These are phyloP conservation scores for Starmerella vitae DNA, from an alignment of 805 yeast genomes.

Conservation along the genomic window DNA sequence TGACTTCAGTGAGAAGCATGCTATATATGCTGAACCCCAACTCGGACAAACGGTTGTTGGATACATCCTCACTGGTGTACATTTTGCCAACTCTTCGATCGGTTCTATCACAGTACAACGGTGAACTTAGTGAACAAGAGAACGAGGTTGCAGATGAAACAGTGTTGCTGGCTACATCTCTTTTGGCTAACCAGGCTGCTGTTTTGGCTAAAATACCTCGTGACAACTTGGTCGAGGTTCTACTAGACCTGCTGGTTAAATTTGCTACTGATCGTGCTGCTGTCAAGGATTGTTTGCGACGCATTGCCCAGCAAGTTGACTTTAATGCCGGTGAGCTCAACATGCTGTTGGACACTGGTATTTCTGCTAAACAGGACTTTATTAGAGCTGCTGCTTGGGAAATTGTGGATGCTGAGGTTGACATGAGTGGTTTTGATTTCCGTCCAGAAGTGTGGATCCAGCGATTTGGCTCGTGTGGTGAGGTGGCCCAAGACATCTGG, in stretches of 20 bases:
- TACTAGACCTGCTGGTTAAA: constrained; percentile 48
- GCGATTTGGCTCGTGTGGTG: constrained; percentile 52
- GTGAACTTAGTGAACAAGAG: constrained; percentile 5
- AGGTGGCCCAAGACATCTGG: constrained; percentile 73
- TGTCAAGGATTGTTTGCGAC: constrained; percentile 69
- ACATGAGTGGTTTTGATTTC: constrained; percentile 33
- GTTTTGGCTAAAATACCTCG: constrained; percentile 53
- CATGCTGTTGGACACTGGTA: constrained; percentile 35
- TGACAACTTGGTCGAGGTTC: constrained; percentile 42
- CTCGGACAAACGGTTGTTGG: constrained; percentile 59
- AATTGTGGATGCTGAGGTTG: constrained; percentile 66
- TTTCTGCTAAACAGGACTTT: constrained; percentile 49
- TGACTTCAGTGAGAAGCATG: constrained; percentile 46
- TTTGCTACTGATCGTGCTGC: constrained; percentile 66
- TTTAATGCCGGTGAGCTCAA: constrained; percentile 47
- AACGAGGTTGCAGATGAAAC: constrained; percentile 57
- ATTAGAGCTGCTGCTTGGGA: constrained; percentile 73
- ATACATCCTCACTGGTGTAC: constrained; percentile 54
- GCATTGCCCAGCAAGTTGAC: constrained; percentile 61
- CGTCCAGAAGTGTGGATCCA: constrained; percentile 67
- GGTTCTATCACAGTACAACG: constrained; percentile 33
- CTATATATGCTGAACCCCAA: constrained; percentile 63
- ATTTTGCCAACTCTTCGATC: constrained; percentile 59
- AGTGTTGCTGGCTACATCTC: constrained; percentile 63
- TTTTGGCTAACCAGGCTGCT: constrained; percentile 39